Evolutionary conservation across 805 yeast genomes (phyloP).

Genomic region (Yamadazyma laniorum): DNA sequence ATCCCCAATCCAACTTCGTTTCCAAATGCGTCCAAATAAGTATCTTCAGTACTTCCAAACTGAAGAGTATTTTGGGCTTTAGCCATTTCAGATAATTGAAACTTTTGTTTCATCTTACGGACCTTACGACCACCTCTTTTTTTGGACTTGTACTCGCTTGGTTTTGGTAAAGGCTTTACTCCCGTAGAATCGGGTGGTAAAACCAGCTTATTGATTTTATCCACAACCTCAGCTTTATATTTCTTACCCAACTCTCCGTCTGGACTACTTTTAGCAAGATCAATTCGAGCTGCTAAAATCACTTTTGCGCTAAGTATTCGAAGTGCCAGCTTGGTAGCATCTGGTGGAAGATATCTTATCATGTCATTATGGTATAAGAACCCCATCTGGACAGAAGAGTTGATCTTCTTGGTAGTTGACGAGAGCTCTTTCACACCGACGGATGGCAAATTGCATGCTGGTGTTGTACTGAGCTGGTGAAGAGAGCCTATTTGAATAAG

Average conservation of each 20-base stretch:
- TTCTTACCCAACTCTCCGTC: conserved; percentile 56
- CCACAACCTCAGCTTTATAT: conserved; percentile 58
- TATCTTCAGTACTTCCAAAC: conserved; percentile 73
- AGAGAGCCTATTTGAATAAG: conserved; percentile 70
- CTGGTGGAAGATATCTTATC: conserved; percentile 58
- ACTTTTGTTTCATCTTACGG: conserved; percentile 77
- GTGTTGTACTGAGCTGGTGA: conserved; percentile 59
- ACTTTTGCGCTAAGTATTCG: conserved; percentile 78
- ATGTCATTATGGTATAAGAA: conserved; percentile 60
- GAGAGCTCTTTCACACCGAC: conserved; percentile 55
- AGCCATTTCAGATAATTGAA: conserved; percentile 75
- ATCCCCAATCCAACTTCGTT: conserved; percentile 84
- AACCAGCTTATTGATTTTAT: conserved; percentile 66
- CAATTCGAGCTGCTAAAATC: conserved; percentile 80
- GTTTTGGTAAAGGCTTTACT: conserved; percentile 66
- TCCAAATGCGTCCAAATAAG: conserved; percentile 62
- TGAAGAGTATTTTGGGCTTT: conserved; percentile 82
- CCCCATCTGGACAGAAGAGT: conserved; percentile 57
- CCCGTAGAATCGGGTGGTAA: conserved; percentile 71
- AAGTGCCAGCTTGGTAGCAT: conserved; percentile 64
- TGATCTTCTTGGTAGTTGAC: conserved; percentile 18
- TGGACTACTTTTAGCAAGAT: conserved; percentile 43
- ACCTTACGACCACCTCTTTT: conserved; percentile 83
- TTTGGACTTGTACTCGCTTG: conserved; percentile 72
- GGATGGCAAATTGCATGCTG: conserved; percentile 82